phyloP scores from a whole-genome alignment of 805 yeast genomes.

The Teunomyces stri region DNA sequence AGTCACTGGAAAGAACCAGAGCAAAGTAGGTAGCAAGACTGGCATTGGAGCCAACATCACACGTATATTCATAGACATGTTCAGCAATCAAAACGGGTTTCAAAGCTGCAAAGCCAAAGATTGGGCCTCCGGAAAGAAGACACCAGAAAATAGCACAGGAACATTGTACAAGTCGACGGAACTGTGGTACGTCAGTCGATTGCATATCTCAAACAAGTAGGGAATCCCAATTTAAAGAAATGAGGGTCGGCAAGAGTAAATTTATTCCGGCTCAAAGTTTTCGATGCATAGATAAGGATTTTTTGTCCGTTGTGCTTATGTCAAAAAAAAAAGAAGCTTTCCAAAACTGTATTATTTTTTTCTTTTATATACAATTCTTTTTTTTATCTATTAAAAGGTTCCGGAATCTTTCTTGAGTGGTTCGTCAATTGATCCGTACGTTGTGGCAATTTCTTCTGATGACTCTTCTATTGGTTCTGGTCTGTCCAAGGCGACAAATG shows the following conservation, averaged over 20 bases:
- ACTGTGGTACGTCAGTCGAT: constrained; percentile 12
- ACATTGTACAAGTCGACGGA: constrained; percentile 23
- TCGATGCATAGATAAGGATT: constrained; percentile 2
- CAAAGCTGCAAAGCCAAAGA: constrained; percentile 93
- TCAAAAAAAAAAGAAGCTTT: neutral
- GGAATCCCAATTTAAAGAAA: too few species aligned
- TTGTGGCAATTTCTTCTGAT: constrained; percentile 5
- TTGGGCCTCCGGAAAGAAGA: constrained; percentile 85
- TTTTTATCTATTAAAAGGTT: neutral
- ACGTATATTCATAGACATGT: constrained; percentile 68
- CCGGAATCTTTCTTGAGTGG: constrained; percentile 5
- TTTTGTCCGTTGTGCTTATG: neutral
- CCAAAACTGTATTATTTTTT: neutral
- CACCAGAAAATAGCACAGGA: constrained; percentile 83
- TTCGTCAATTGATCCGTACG: constrained; percentile 19
- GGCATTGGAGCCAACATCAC: constrained; percentile 34
- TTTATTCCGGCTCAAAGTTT: neutral
- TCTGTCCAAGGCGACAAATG: constrained; percentile 47
- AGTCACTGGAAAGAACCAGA: neutral
- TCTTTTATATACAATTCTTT: neutral
- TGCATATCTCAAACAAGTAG: neutral
- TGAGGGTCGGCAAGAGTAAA: neutral
- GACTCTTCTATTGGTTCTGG: constrained; percentile 22
- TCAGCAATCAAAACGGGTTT: constrained; percentile 78
- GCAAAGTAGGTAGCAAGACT: constrained; percentile 1